phyloP scores from a whole-genome alignment of 2,329 filamentous ascomycete species.

The Pyrenochaeta sp. region DNA sequence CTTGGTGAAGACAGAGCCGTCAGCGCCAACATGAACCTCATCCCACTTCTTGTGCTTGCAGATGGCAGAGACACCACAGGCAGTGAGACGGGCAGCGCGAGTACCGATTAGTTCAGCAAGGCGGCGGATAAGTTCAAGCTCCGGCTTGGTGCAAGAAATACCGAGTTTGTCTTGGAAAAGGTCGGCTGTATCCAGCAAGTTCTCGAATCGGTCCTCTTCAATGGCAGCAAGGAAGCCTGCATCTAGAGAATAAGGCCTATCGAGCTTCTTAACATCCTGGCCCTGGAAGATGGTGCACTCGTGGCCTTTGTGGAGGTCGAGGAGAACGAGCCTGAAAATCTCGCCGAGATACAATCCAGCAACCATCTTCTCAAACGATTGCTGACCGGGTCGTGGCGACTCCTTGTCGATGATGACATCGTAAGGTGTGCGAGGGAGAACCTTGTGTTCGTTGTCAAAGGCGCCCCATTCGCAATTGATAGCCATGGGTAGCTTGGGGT shows the following conservation, averaged over 20 bases:
- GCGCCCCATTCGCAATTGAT: conserved; percentile 99
- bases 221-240: conserved; percentile 92
- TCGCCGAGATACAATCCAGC: conserved; percentile 94
- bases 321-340: conserved; percentile 86
- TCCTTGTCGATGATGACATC: conserved; percentile 89
- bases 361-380: conserved; percentile 98
- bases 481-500: conserved; percentile 84
- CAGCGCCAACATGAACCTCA: conserved; percentile 91
- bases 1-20: conserved; percentile 98
- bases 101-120: conserved; percentile 95
- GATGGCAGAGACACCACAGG: conserved; percentile 95
- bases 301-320: conserved; percentile 78
- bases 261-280: conserved; percentile 81
- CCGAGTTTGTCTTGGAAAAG: conserved; percentile 80
- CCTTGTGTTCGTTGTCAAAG: conserved; percentile 92
- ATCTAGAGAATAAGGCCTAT: conserved; percentile 89
- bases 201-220: conserved; percentile 96
- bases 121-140: conserved; percentile 88
- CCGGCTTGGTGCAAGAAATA: conserved; percentile 74
- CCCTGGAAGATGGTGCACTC: conserved; percentile 77
- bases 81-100: conserved; percentile 88
- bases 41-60: conserved; percentile 94
- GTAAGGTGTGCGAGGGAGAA: conserved; percentile 86
- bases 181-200: conserved; percentile 86
- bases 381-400: conserved; percentile 90